Conservation (phyloP, 495 filamentous ascomycete species). For the Usnea hakonensis region DNA sequence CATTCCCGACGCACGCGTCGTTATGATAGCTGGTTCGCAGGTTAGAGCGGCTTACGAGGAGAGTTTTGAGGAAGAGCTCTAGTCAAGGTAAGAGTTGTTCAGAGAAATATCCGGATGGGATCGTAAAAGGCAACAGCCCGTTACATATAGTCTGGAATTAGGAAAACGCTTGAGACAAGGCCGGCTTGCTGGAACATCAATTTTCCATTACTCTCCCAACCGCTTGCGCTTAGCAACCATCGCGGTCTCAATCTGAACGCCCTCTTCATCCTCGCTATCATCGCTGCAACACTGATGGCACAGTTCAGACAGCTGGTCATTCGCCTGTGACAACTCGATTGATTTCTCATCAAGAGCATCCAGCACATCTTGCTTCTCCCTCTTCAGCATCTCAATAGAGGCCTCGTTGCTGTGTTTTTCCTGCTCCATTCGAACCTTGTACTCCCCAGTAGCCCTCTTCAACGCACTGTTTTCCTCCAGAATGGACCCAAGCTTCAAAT, state of each 20-base stretch:
- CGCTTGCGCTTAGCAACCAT: neutral
- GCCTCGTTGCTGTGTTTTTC: neutral
- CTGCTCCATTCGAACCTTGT: neutral
- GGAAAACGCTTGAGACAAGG: neutral
- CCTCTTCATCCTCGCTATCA: neutral
- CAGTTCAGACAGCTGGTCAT: neutral
- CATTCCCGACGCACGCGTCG: too few relatives aligned
- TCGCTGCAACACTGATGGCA: neutral
- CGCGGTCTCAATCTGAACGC: neutral
- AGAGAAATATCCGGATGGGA: neutral
- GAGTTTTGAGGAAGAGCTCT: neutral
- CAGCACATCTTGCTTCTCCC: neutral
- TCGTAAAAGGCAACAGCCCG: neutral
- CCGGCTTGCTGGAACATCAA: neutral
- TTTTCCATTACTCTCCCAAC: neutral
- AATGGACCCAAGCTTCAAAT: neutral
- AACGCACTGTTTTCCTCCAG: neutral
- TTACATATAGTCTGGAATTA: neutral
- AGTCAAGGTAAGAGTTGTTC: neutral
- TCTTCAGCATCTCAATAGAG: neutral
- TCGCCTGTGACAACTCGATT: neutral
- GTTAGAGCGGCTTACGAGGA: neutral
- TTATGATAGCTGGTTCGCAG: neutral
- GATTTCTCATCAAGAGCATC: neutral
- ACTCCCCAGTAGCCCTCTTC: neutral